Percentiles rank a stretch among this genome's conserved stretches.
Conservation (phyloP, 352 stramenopile species). For the Globisporangium camurandrum region DNA sequence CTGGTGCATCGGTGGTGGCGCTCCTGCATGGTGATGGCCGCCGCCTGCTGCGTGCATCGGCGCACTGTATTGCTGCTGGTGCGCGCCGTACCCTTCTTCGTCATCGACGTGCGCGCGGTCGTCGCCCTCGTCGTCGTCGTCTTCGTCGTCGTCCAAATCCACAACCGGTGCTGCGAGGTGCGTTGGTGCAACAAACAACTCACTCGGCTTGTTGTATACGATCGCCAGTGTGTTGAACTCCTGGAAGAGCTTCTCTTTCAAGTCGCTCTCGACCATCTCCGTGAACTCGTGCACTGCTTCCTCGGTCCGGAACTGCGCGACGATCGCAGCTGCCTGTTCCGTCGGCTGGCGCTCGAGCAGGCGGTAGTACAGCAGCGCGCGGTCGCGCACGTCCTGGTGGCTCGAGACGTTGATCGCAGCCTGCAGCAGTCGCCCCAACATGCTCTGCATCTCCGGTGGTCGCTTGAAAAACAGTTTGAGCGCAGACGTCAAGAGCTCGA, state of each 20-base stretch:
- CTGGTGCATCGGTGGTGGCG: no score
- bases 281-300: slow-evolving; percentile 83
- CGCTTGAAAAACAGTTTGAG: slow-evolving; percentile 98
- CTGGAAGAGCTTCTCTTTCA: slow-evolving; percentile 86
- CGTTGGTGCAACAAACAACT: slow-evolving; percentile 91
- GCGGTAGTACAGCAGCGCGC: slow-evolving; percentile 97
- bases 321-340: slow-evolving; percentile 85
- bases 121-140: slow-evolving; percentile 38
- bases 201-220: slow-evolving; percentile 94
- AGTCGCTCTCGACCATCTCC: slow-evolving; percentile 77
- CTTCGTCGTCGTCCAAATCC: slow-evolving; percentile 35
- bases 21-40: no score
- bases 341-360: slow-evolving; percentile 90
- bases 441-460: slow-evolving; percentile 96
- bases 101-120: slow-evolving; percentile 19
- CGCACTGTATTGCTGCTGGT: slow-evolving; percentile 37
- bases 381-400: slow-evolving; percentile 95
- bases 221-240: slow-evolving; percentile 98
- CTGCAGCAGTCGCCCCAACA: slow-evolving; percentile 93
- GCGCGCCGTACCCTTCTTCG: slow-evolving; percentile 25
- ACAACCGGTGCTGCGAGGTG: slow-evolving; percentile 30
- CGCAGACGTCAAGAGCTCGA: slow-evolving; percentile 92
- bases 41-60: no score
- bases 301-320: slow-evolving; percentile 69
- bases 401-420: slow-evolving; percentile 93